These are phyloP conservation scores for Hymenoscyphus occultus DNA, from an alignment of 2,329 filamentous ascomycete genomes.

Conservation along the genomic window DNA sequence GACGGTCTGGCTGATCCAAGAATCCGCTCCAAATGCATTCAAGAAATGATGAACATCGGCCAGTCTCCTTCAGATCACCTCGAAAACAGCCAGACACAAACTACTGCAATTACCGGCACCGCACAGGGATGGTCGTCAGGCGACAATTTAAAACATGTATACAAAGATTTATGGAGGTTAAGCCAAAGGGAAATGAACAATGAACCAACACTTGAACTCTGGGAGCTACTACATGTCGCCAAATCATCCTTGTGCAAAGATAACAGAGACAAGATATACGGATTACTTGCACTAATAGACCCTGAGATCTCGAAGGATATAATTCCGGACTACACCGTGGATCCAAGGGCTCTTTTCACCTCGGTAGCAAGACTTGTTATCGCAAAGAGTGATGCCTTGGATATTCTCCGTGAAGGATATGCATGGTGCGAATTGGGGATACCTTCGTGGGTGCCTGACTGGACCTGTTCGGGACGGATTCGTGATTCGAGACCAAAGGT, in stretches of 20 bases:
- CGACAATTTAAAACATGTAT: too few relatives aligned
- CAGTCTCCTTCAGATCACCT: too few relatives aligned
- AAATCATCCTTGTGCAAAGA: conserved; percentile 13
- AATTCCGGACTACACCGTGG: conserved; percentile 15
- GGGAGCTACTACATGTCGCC: conserved; percentile 16
- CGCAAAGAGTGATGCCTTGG: conserved; percentile 6
- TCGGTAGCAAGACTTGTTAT: conserved; percentile 17
- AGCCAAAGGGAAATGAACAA: background rate
- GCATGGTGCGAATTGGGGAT: conserved; percentile 12
- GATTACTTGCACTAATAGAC: conserved; percentile 21
- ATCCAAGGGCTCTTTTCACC: conserved; percentile 13
- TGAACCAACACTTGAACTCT: background rate
- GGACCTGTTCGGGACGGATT: conserved; percentile 19
- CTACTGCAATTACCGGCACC: too few relatives aligned
- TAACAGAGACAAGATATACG: conserved; percentile 24
- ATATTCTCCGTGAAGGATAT: conserved; percentile 20
- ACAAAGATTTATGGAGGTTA: background rate
- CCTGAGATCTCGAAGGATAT: conserved; percentile 11
- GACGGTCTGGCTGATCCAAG: too few relatives aligned
- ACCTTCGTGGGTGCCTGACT: conserved; percentile 22
- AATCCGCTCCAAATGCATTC: too few relatives aligned
- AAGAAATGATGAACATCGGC: too few relatives aligned
- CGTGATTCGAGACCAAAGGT: conserved; percentile 6
- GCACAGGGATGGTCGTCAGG: too few relatives aligned
- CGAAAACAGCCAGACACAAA: too few relatives aligned